Percentiles rank a stretch among this genome's conserved stretches.
Evolutionary conservation across 139 green algal species (phyloP).

Genomic region (Closterium sp.): DNA sequence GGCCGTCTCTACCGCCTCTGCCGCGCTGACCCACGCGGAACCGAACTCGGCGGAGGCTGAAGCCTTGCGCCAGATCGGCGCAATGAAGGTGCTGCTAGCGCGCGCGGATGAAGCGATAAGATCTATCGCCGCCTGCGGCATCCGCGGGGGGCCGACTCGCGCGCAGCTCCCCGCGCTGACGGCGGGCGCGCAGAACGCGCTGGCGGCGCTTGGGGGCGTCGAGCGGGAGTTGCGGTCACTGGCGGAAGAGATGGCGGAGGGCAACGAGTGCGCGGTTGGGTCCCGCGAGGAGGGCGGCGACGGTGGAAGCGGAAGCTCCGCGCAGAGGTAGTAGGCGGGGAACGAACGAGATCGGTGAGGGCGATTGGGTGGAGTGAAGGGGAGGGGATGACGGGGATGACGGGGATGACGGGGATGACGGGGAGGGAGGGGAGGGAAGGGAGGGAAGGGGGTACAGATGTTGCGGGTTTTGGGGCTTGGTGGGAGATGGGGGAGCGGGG

Average conservation of each 20-base stretch:
- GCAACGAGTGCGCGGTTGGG: background rate
- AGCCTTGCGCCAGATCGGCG: constrained; percentile 1
- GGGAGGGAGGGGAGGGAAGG: too few relatives aligned
- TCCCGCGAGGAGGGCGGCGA: constrained; percentile 17
- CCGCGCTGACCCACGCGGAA: background rate
- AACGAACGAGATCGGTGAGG: background rate
- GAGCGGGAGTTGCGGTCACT: constrained; percentile 2
- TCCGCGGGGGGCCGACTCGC: background rate
- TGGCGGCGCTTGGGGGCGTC: constrained; percentile 20
- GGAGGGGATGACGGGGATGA: background rate
- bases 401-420: too few relatives aligned
- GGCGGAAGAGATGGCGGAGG: constrained; percentile 12
- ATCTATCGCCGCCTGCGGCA: background rate
- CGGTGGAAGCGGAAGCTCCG: background rate
- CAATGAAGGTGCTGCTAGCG: background rate
- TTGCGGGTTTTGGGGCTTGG: too few relatives aligned
- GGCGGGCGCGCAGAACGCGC: background rate
- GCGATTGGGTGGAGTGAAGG: too few relatives aligned
- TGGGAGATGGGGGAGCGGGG: too few relatives aligned
- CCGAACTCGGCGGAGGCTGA: background rate
- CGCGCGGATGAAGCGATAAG: background rate
- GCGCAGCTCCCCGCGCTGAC: background rate
- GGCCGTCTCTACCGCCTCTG: too few relatives aligned
- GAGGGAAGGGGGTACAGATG: constrained; percentile 19
- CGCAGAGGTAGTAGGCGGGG: background rate